Evolutionary conservation across 2,329 filamentous ascomycete genomes (phyloP), one percentile per base, ranked within the genome.

Genomic region (Nemania bipapillata): DNA sequence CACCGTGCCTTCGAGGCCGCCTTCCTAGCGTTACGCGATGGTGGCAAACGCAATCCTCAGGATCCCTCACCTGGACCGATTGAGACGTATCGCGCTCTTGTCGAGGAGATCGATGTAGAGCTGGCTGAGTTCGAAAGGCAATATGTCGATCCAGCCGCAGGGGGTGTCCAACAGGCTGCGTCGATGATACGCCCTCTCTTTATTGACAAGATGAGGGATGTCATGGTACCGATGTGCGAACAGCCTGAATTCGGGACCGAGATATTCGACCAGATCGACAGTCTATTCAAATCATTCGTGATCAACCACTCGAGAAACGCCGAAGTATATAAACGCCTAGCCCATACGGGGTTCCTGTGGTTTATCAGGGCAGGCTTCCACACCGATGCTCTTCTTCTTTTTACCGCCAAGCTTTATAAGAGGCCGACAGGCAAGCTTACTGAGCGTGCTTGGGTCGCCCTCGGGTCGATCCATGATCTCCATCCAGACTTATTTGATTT

Each of bases 121-220:
- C 60, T 71, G 15, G 59, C 54, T 24, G 63, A 65, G n/a, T 63
- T 77, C 24, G 76, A 78, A 62, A 66, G 53, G 4, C 74, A 70
- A 26, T 77, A 76, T 61, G 72, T 76, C 12, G 66, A 70, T 32
- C 63, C 57, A 17, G 11, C 56, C 8, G 32, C 76, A 74, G 77
- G 79, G 35, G 77, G 76, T n/a, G 63, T 70, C 11, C 69, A 73
- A 11, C 50, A 58, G 24, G 71, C 68, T 30, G 69, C 72, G 4
- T 22, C 59, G 4, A 37, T 60, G 32, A 32, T 70, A n/a, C 67
- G 71, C 11, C 72, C 69, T 24, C 64, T 70, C 17, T 59, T 72
- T 37, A 54, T 70, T 8, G 61, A 59, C 5, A 72, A 72, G 47
- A 65, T 73, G 63, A 62, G 42, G 24, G 47, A 56, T 12, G 22